phyloP scores from a whole-genome alignment of 805 yeast species.

The Sugiyamaella smithiae region DNA sequence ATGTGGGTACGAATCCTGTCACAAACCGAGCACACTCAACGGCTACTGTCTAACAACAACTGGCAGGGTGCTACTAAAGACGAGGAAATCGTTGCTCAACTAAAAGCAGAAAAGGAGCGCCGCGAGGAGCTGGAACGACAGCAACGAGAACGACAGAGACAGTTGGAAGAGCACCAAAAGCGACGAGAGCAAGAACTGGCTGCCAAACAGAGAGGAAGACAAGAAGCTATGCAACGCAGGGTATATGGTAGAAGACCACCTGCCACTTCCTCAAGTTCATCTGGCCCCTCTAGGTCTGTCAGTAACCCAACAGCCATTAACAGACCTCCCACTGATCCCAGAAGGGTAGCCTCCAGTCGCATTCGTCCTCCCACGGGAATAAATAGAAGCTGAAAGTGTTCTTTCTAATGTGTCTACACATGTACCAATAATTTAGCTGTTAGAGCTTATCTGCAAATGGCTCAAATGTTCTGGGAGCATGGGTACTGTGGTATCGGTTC shows the following conservation, averaged over 20 bases:
- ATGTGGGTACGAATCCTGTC: constrained; percentile 33
- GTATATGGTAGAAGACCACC: constrained; percentile 20
- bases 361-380: constrained; percentile 3
- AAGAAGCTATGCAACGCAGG: constrained; percentile 19
- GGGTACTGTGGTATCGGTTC: too few species aligned
- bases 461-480: too few species aligned
- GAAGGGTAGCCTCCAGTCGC: neutral
- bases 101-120: constrained; percentile 17
- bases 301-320: neutral
- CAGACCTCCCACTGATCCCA: neutral
- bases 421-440: too few species aligned
- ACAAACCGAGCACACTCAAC: constrained; percentile 33
- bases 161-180: constrained; percentile 12
- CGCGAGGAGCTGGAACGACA: constrained; percentile 19
- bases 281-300: neutral
- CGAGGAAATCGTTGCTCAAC: constrained; percentile 25
- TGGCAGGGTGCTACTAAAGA: constrained; percentile 33
- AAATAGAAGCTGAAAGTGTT: neutral
- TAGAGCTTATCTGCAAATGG: too few species aligned
- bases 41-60: constrained; percentile 24
- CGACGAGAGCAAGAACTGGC: constrained; percentile 13
- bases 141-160: constrained; percentile 13
- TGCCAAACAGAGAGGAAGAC: constrained; percentile 15
- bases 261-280: neutral
- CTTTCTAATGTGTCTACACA: too few species aligned